Percentiles rank a stretch among this genome's conserved stretches.
These are phyloP conservation scores for Apostasia ramifera DNA, from an alignment of 106 monocot species.

Conservation along the genomic window DNA sequence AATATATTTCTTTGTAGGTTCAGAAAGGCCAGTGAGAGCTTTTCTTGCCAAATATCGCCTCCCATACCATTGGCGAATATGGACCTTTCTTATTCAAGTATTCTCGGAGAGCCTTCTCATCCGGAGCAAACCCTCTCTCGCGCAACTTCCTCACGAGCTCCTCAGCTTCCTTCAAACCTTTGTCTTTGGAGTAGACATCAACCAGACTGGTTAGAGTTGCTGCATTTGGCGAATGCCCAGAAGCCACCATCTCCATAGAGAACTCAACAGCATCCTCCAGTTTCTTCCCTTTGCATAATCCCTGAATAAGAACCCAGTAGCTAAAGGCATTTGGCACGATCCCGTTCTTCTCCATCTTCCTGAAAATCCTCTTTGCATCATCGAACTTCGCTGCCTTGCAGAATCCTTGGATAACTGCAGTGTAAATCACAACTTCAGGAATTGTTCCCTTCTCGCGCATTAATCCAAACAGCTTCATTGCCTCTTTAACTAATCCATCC, in stretches of 20 bases:
- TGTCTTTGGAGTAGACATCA: conserved; percentile 48
- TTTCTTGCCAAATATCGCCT: conserved; percentile 84
- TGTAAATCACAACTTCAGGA: conserved; percentile 90
- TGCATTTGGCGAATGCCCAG: conserved; percentile 54
- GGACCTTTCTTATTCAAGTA: conserved; percentile 95
- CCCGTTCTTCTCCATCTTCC: conserved; percentile 90
- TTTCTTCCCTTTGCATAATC: conserved; percentile 54
- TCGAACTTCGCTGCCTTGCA: conserved; percentile 72
- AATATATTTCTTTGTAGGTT: not conserved
- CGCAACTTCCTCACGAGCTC: conserved; percentile 45
- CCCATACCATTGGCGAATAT: conserved; percentile 54
- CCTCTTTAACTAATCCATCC: conserved; percentile 81
- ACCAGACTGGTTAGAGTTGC: conserved; percentile 57
- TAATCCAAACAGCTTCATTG: conserved; percentile 89
- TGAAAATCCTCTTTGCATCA: conserved; percentile 78
- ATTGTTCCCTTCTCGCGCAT: conserved; percentile 96
- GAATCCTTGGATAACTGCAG: conserved; percentile 86
- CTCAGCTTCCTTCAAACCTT: conserved; percentile 64
- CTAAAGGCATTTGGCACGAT: conserved; percentile 83
- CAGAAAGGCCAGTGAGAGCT: conserved; percentile 18
- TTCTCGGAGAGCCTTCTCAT: conserved; percentile 82
- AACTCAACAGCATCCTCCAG: conserved; percentile 67
- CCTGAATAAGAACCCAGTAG: conserved; percentile 57
- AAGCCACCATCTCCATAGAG: conserved; percentile 75
- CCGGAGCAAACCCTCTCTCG: conserved; percentile 62